Evolutionary conservation across 164 flowering plant genomes (phyloP).

Genomic region (Stephania cephalantha): DNA sequence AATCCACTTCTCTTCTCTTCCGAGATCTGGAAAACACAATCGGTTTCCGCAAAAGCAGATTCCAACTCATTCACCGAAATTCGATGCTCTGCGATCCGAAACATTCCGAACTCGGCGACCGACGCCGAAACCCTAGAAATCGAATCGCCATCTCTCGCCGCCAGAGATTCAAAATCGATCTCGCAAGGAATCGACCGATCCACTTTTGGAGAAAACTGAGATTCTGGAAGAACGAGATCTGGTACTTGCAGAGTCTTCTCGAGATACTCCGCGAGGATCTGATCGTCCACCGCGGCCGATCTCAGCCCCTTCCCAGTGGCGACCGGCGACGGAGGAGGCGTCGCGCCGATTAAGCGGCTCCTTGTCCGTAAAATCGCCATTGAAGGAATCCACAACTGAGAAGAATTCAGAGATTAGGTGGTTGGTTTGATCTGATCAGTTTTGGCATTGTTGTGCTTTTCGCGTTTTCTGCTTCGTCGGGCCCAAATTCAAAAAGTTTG

Average conservation of each 20-base stretch:
- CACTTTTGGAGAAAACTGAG: not conserved
- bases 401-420: not conserved
- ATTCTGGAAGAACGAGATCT: conserved; percentile 32
- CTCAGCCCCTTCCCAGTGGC: conserved; percentile 51
- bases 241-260: conserved; percentile 36
- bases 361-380: conserved; percentile 17
- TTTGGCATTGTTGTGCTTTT: too few relatives aligned
- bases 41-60: conserved; percentile 24
- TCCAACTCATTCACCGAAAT: conserved; percentile 31
- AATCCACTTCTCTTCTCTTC: conserved; percentile 7
- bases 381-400: not conserved
- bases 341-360: conserved; percentile 8
- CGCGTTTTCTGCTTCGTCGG: not conserved
- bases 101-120: conserved; percentile 35
- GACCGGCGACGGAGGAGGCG: conserved; percentile 59
- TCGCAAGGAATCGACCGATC: conserved; percentile 11
- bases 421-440: too few relatives aligned
- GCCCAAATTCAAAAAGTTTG: not conserved
- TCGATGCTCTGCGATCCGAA: conserved; percentile 34
- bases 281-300: conserved; percentile 46
- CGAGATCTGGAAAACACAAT: conserved; percentile 18
- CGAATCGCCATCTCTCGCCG: conserved; percentile 14
- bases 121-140: conserved; percentile 29
- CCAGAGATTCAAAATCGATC: conserved; percentile 24
- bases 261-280: conserved; percentile 35